These are phyloP conservation scores for Cylindrotheca closterium DNA, from an alignment of 108 stramenopile genomes.

Conservation along the genomic window DNA sequence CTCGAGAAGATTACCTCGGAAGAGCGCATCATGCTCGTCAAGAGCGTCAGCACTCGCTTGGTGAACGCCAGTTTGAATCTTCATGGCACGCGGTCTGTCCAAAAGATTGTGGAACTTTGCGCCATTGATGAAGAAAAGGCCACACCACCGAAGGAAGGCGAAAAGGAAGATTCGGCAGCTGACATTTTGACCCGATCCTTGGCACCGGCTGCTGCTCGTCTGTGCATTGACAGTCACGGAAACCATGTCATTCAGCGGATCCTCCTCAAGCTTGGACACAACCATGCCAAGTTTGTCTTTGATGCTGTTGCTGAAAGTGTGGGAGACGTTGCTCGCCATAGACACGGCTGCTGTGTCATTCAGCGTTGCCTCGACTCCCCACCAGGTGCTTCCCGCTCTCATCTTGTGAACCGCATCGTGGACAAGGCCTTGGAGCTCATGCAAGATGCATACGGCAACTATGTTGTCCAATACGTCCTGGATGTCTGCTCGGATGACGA, in stretches of 20 bases:
- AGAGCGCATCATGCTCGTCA: conserved; percentile 84
- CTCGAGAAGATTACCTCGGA: conserved; percentile 86
- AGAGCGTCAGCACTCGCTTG: conserved; percentile 81
- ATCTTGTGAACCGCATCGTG: conserved; percentile 88
- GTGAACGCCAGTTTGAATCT: conserved; percentile 94
- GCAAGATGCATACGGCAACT: conserved; percentile 96
- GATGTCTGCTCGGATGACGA: conserved; percentile 92
- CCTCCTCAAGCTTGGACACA: conserved; percentile 88
- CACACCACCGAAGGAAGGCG: conserved; percentile 21
- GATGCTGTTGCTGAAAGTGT: conserved; percentile 89
- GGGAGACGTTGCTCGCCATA: conserved; percentile 94
- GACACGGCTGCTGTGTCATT: conserved; percentile 98
- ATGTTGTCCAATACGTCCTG: conserved; percentile 93
- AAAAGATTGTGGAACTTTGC: conserved; percentile 96
- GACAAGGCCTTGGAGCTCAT: conserved; percentile 93
- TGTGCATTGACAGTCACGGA: conserved; percentile 97
- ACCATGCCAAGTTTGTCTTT: conserved; percentile 91
- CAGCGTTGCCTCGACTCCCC: conserved; percentile 96
- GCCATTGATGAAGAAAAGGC: conserved; percentile 63
- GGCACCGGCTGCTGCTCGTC: conserved; percentile 86
- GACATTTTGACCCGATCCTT: conserved; percentile 81
- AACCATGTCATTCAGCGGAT: conserved; percentile 97
- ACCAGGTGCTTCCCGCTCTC: conserved; percentile 74
- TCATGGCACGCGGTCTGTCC: conserved; percentile 96
- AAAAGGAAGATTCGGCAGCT: conserved; percentile 64